Percentiles rank a stretch among this genome's conserved stretches.
Evolutionary conservation across 768 basidiomycete species (phyloP).

Genomic region (Naematelia aurantialba): DNA sequence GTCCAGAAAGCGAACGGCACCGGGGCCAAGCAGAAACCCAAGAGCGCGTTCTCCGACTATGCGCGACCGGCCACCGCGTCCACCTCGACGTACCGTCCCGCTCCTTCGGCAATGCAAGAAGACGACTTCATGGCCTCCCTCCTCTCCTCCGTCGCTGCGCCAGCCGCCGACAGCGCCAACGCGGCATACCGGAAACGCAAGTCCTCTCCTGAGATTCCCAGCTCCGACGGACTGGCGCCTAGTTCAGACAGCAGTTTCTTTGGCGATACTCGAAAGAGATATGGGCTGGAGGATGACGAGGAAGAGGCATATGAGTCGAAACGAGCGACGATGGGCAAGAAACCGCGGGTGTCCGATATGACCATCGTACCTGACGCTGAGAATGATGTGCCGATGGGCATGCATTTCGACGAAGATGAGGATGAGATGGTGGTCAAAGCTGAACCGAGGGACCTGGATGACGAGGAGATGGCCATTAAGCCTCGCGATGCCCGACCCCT

Average conservation of each 20-base stretch:
- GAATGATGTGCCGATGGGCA: slow-evolving; percentile 18
- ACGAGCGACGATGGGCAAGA: slow-evolving; percentile 43
- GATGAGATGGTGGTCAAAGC: slow-evolving; percentile 27
- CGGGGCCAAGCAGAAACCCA: slow-evolving; percentile 53
- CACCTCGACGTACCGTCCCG: slow-evolving; percentile 68
- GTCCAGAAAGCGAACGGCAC: neutral
- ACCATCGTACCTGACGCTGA: slow-evolving; percentile 32
- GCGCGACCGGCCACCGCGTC: slow-evolving; percentile 49
- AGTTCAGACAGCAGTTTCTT: slow-evolving; percentile 40
- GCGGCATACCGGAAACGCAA: slow-evolving; percentile 55
- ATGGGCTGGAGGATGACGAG: slow-evolving; percentile 39
- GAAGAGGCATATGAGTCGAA: slow-evolving; percentile 31
- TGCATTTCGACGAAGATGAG: slow-evolving; percentile 32
- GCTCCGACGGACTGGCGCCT: slow-evolving; percentile 38
- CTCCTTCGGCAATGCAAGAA: slow-evolving; percentile 72
- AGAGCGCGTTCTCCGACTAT: slow-evolving; percentile 39
- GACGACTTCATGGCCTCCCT: slow-evolving; percentile 82
- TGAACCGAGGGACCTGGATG: slow-evolving; percentile 31
- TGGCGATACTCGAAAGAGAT: slow-evolving; percentile 20
- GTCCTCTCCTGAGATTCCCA: slow-evolving; percentile 49
- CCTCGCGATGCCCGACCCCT: slow-evolving; percentile 21
- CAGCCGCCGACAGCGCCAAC: slow-evolving; percentile 6
- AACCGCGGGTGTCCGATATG: slow-evolving; percentile 36
- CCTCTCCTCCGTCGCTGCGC: slow-evolving; percentile 55
- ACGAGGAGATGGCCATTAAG: slow-evolving; percentile 41